Evolutionary conservation across 257 asterid genomes (phyloP), one percentile per base, ranked within the genome.

Genomic region (Nicotiana otophora): DNA sequence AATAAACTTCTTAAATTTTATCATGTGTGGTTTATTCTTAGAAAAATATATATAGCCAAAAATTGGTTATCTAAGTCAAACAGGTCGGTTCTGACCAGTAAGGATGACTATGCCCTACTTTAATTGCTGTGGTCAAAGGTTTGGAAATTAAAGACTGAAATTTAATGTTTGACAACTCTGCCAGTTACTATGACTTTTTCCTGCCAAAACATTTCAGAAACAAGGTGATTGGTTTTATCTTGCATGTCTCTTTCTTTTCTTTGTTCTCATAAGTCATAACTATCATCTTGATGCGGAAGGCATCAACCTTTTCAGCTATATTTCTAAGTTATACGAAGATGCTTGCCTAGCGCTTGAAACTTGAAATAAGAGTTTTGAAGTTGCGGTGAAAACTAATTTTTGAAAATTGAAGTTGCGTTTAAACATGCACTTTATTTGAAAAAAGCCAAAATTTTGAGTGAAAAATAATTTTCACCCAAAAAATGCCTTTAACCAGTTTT

Each of bases 101-200:
- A 78, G 82, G 69, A 78, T 60, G 57, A 31, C 69, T 57, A 78
- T 39, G n/a, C 78, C 58, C 78, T 36, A 42, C 34, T 42, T 39
- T 5, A 78, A n/a, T 36, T 78, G 26, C 39, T 33, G 4, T 15
- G 61, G 87, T 85, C 87, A 85, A 85, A 67, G 70, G 61, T 58
- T 82, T 85, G 26, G 67, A 67, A 77, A 46, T 12, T 12, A 17
- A 68, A 51, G 15, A 39, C 70, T 33, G 54, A 78, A 55, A 78
- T 30, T 55, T 77, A n/a, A 46, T 46, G 11, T 33, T n/a, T 58
- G 61, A 61, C 82, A 28, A n/a, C 72, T 60, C 30, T 20, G 39
- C 82, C 58, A 23, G 82, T 79, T 14, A 78, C 55, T 36, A 31
- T 31, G 82, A 57, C 69, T 78, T 78, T 20, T 19, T 57, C 55